Percentiles rank a stretch among this genome's conserved stretches.
phyloP scores from a whole-genome alignment of 2,329 filamentous ascomycete species.

The Clarireedia monteithiana region DNA sequence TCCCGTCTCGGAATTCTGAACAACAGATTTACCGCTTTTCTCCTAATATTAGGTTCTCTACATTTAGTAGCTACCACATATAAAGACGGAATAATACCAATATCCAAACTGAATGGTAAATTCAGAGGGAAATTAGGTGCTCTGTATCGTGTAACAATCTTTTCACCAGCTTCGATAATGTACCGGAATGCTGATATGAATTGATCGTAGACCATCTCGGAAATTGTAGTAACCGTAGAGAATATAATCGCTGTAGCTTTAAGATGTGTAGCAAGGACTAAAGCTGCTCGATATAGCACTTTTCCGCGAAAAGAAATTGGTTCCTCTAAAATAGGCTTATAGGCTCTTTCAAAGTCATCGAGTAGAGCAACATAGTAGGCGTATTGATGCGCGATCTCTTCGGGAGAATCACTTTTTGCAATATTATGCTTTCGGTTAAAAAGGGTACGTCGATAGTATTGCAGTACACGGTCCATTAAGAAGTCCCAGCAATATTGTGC shows the following conservation, averaged over 20 bases:
- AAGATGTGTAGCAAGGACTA: slow-evolving; percentile 9
- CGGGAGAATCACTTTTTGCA: slow-evolving; percentile 12
- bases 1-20: slow-evolving; percentile 51
- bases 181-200: slow-evolving; percentile 20
- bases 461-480: slow-evolving; percentile 23
- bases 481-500: slow-evolving; percentile 27
- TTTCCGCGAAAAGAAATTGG: slow-evolving; percentile 17
- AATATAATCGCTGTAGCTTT: slow-evolving; percentile 19
- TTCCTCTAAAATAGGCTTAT: slow-evolving; percentile 19
- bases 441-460: slow-evolving; percentile 22
- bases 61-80: slow-evolving; percentile 62
- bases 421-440: slow-evolving; percentile 20
- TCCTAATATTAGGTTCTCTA: slow-evolving; percentile 46
- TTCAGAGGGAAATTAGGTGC: slow-evolving; percentile 14
- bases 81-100: slow-evolving; percentile 57
- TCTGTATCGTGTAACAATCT: slow-evolving; percentile 11
- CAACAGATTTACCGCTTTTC: slow-evolving; percentile 54
- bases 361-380: slow-evolving; percentile 14
- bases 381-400: slow-evolving; percentile 13
- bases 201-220: slow-evolving; percentile 24
- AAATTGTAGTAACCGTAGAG: slow-evolving; percentile 13
- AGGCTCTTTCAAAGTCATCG: slow-evolving; percentile 20
- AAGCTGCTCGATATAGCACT: slow-evolving; percentile 17
- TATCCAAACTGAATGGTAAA: slow-evolving; percentile 50
- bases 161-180: slow-evolving; percentile 17